Percentiles rank a stretch among this genome's conserved stretches.
Conservation (phyloP, 2,329 filamentous ascomycete genomes). For the Aspergillus neoniger region DNA sequence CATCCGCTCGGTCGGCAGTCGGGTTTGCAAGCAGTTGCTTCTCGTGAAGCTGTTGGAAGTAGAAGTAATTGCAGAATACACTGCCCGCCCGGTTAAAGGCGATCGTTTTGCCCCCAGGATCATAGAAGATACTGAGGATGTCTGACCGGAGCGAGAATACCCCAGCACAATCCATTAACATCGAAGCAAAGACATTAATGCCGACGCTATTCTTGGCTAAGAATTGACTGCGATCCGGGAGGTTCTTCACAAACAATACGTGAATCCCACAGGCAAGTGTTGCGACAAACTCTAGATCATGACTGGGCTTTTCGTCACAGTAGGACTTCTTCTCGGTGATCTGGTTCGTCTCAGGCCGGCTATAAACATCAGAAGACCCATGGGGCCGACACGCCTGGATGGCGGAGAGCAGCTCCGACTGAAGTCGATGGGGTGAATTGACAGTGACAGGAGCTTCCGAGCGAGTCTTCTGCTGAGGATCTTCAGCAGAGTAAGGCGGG, state of each 20-base stretch:
- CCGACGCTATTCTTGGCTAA: constrained; percentile 60
- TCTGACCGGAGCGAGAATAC: constrained; percentile 71
- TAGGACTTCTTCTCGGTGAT: constrained; percentile 84
- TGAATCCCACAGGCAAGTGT: constrained; percentile 72
- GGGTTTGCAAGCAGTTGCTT: constrained; percentile 44
- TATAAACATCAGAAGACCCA: constrained; percentile 72
- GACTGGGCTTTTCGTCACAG: constrained; percentile 74
- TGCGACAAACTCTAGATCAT: constrained; percentile 71
- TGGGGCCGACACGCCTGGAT: constrained; percentile 77
- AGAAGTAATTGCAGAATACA: constrained; percentile 91
- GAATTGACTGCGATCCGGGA: constrained; percentile 58
- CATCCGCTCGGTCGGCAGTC: constrained; percentile 61
- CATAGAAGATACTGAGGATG: constrained; percentile 84
- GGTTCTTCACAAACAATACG: constrained; percentile 66
- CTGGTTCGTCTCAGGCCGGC: constrained; percentile 67
- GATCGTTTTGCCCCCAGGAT: constrained; percentile 75
- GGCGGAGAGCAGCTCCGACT: constrained; percentile 66
- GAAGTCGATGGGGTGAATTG: constrained; percentile 44
- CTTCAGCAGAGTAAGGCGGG: constrained; percentile 43
- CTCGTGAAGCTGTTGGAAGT: constrained; percentile 78
- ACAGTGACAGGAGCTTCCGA: constrained; percentile 35
- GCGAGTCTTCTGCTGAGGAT: constrained; percentile 35
- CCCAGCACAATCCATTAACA: constrained; percentile 69
- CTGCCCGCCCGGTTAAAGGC: constrained; percentile 88
- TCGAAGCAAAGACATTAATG: constrained; percentile 68